A percentile compares a stretch with the other conserved stretches of the same genome.
These are phyloP conservation scores for Rhexocercosporidium sp. DNA, from an alignment of 2,329 filamentous ascomycete genomes.

Conservation along the genomic window DNA sequence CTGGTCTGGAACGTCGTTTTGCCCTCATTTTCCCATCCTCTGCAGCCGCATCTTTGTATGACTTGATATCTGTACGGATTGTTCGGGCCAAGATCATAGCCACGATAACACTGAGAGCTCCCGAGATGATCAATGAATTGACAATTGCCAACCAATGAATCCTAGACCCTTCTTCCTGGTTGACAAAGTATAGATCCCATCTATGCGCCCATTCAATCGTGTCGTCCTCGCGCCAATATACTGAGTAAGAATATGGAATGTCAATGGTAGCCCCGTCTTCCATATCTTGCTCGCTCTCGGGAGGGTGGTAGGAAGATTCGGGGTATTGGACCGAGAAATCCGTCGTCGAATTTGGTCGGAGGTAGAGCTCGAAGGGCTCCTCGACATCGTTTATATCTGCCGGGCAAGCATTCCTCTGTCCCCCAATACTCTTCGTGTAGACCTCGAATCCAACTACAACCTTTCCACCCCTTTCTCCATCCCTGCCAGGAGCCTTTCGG, in stretches of 20 bases:
- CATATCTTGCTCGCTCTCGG: constrained; percentile 59
- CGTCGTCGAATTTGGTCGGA: constrained; percentile 67
- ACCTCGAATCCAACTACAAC: constrained; percentile 90
- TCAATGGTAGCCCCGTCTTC: constrained; percentile 70
- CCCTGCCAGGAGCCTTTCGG: constrained; percentile 70
- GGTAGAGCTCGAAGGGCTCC: constrained; percentile 70
- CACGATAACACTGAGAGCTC: constrained; percentile 77
- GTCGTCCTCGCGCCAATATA: constrained; percentile 86
- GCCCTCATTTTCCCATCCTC: constrained; percentile 69
- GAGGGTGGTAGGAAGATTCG: constrained; percentile 62
- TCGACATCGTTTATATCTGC: constrained; percentile 66
- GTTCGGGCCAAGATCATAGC: constrained; percentile 82
- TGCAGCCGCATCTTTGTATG: constrained; percentile 66
- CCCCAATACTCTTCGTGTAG: constrained; percentile 81
- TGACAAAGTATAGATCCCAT: constrained; percentile 90
- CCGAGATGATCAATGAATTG: constrained; percentile 85
- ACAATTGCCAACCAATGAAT: constrained; percentile 90
- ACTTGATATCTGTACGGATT: constrained; percentile 78
- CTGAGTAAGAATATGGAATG: constrained; percentile 86
- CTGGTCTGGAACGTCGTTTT: constrained; percentile 53
- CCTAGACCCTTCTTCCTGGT: constrained; percentile 79
- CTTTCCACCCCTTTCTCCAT: constrained; percentile 73
- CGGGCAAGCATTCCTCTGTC: constrained; percentile 66
- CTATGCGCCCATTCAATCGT: constrained; percentile 81
- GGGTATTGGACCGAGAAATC: constrained; percentile 57